A percentile compares a stretch with the other conserved stretches of the same genome.
Evolutionary conservation across 176 grass and related monocot species (phyloP).

Genomic region (Paspalum vaginatum): DNA sequence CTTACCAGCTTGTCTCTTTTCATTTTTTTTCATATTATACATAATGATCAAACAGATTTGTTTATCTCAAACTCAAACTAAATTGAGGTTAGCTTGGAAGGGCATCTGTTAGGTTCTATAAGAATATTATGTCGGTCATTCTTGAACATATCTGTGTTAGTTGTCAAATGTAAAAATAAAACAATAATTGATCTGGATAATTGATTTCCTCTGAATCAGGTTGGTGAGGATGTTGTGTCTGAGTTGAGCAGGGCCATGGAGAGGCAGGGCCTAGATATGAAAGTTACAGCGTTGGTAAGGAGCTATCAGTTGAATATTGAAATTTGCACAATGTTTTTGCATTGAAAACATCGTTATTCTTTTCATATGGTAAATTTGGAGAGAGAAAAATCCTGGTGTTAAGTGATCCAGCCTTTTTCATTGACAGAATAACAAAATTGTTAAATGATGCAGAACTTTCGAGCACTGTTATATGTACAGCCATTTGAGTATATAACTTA

Average conservation of each 20-base stretch:
- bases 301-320: constrained; percentile 10
- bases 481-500: too few relatives aligned
- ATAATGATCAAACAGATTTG: constrained; percentile 2
- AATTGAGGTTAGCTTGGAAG: constrained; percentile 8
- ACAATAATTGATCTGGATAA: not conserved
- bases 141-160: constrained; percentile 19
- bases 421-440: not conserved
- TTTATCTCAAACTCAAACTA: constrained; percentile 1
- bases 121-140: not conserved
- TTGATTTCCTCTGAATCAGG: constrained; percentile 43
- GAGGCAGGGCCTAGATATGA: constrained; percentile 72
- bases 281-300: constrained; percentile 69
- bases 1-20: not conserved
- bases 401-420: not conserved
- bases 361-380: not conserved
- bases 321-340: not conserved
- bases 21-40: not conserved
- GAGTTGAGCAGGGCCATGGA: constrained; percentile 70
- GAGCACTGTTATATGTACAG: too few relatives aligned
- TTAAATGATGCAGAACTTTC: not conserved
- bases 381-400: not conserved
- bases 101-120: constrained; percentile 2
- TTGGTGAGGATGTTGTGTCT: constrained; percentile 65
- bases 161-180: not conserved
- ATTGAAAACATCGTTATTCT: constrained; percentile 10